Percentiles rank a stretch among this genome's conserved stretches.
These are phyloP conservation scores for Saccharum officinarum DNA, from an alignment of 176 grass and related monocot species.

Conservation along the genomic window DNA sequence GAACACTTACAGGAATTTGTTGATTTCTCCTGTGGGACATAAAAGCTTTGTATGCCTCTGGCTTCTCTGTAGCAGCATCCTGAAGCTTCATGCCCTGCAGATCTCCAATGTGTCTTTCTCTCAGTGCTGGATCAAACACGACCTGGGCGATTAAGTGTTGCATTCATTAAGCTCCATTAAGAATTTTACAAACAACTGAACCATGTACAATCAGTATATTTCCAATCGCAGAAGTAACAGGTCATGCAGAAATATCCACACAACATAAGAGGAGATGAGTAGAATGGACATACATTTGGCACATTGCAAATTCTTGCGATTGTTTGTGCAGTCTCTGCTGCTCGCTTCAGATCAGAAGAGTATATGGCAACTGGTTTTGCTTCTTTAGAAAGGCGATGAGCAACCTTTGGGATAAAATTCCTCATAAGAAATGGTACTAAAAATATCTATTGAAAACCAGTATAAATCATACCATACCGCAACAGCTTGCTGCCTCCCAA, in stretches of 20 bases:
- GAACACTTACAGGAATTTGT: constrained; percentile 71
- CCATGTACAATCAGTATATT: constrained; percentile 4
- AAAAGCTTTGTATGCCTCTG: constrained; percentile 72
- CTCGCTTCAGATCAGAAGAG: constrained; percentile 91
- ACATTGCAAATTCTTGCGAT: constrained; percentile 70
- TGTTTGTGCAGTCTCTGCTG: constrained; percentile 69
- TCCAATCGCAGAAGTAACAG: background rate
- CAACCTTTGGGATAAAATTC: constrained; percentile 51
- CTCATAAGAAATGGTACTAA: constrained; percentile 41
- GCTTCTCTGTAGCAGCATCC: constrained; percentile 60
- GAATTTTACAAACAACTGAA: constrained; percentile 11
- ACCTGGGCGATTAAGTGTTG: constrained; percentile 39
- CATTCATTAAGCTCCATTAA: background rate
- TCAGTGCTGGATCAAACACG: constrained; percentile 56
- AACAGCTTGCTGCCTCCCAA: constrained; percentile 74
- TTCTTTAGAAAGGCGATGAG: constrained; percentile 67
- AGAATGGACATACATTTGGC: constrained; percentile 56
- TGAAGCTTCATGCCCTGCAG: constrained; percentile 70
- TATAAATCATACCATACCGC: constrained; percentile 55
- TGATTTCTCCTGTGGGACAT: constrained; percentile 64
- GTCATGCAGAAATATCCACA: background rate
- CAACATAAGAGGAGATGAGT: background rate
- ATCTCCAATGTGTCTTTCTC: constrained; percentile 88
- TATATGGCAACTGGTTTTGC: constrained; percentile 69
- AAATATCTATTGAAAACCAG: background rate